A percentile compares a stretch with the other conserved stretches of the same genome.
Conservation (phyloP, 108 stramenopile genomes). For the Skeletonema grethae region DNA sequence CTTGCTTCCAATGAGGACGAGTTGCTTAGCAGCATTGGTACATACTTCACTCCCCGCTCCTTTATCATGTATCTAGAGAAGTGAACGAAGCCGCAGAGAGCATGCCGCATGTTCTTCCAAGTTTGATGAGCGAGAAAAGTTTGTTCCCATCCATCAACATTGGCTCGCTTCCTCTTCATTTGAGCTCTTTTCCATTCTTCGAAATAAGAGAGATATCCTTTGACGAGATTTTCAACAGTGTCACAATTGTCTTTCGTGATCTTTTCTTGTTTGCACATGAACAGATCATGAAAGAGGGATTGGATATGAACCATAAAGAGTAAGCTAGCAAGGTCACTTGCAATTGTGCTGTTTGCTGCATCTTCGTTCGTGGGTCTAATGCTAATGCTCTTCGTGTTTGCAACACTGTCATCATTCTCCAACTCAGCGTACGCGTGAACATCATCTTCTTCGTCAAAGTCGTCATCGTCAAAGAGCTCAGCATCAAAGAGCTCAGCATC, state of each 20-base stretch:
- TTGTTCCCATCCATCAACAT: not conserved
- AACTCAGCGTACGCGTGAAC: not conserved
- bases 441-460: slow-evolving; percentile 2
- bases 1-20: not conserved
- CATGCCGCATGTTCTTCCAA: not conserved
- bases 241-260: not conserved
- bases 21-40: not conserved
- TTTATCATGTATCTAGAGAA: not conserved
- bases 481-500: not conserved
- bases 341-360: not conserved
- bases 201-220: not conserved
- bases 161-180: slow-evolving; percentile 1
- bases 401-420: not conserved
- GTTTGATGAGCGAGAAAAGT: not conserved
- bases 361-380: not conserved
- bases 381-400: not conserved
- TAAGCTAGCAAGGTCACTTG: not conserved
- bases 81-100: slow-evolving; percentile 1
- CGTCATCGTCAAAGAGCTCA: not conserved
- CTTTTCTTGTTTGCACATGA: not conserved
- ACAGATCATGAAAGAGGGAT: not conserved
- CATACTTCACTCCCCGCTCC: not conserved
- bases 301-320: slow-evolving; percentile 1
- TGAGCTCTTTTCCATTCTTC: not conserved
- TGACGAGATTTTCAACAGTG: not conserved